Percentiles rank a stretch among this genome's conserved stretches.
Conservation (phyloP, 495 filamentous ascomycete genomes). For the Penicillium antarcticum region DNA sequence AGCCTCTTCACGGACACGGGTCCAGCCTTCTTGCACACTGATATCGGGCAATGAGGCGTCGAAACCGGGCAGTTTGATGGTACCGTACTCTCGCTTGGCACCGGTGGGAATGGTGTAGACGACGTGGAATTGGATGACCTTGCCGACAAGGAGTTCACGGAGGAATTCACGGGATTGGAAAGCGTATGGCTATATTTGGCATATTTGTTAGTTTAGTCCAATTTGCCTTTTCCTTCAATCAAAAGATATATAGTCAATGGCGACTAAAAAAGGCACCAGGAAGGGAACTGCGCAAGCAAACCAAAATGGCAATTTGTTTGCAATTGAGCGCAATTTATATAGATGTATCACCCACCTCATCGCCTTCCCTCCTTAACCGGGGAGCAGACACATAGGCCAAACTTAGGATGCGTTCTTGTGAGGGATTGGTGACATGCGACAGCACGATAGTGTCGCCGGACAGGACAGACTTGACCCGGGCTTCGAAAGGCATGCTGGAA, state of each 20-base stretch:
- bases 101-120: conserved; percentile 80
- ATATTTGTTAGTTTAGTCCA: not conserved
- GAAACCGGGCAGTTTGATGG: conserved; percentile 63
- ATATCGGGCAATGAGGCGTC: conserved; percentile 76
- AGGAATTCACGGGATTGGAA: conserved; percentile 94
- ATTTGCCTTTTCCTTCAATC: not conserved
- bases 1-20: conserved; percentile 88
- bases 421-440: conserved; percentile 68
- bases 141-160: conserved; percentile 78
- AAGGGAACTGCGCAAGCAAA: not conserved
- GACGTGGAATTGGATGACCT: conserved; percentile 77
- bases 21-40: conserved; percentile 79
- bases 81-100: conserved; percentile 81
- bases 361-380: conserved; percentile 79
- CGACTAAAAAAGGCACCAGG: not conserved
- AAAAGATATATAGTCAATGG: not conserved
- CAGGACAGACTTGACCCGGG: conserved; percentile 87
- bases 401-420: conserved; percentile 77
- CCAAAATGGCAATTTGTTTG: not conserved
- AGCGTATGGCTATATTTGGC: conserved; percentile 60
- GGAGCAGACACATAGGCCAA: conserved; percentile 90
- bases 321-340: not conserved
- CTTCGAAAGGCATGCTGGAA: conserved; percentile 51
- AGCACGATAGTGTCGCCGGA: conserved; percentile 91
- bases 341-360: conserved; percentile 62